Conservation (phyloP, 331 rosid species). For the Phaseolus coccineus region DNA sequence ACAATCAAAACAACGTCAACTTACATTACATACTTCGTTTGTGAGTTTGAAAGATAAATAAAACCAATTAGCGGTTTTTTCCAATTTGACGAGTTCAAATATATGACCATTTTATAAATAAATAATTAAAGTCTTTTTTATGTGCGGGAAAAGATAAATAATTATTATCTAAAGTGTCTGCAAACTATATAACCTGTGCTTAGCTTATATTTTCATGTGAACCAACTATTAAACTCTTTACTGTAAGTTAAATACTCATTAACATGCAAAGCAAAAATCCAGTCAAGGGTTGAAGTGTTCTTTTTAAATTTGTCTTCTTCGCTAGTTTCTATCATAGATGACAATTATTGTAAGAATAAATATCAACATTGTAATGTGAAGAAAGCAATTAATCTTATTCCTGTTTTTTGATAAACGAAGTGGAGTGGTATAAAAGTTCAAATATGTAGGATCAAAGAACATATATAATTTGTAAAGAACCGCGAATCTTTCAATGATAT, state of each 20-base stretch:
- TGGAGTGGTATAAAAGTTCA: background rate
- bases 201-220: background rate
- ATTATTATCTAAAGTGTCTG: too few species aligned
- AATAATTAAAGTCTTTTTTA: too few species aligned
- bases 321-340: background rate
- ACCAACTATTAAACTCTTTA: background rate
- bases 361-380: background rate
- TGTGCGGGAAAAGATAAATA: too few species aligned
- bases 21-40: too few species aligned
- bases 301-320: background rate
- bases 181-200: background rate
- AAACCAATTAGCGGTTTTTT: background rate
- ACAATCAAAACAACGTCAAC: too few species aligned
- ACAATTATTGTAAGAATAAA: background rate
- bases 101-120: background rate
- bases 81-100: background rate
- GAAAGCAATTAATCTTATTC: background rate
- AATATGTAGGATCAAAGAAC: background rate
- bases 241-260: background rate
- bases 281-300: too few species aligned
- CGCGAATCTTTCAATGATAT: slow-evolving; percentile 23
- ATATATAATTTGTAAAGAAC: background rate
- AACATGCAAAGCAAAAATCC: background rate
- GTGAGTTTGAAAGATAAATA: background rate
- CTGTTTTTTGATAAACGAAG: background rate